Evolutionary conservation across 768 basidiomycete species (phyloP), one percentile per base, ranked within the genome.

Genomic region (Tricholoma furcatifolium): DNA sequence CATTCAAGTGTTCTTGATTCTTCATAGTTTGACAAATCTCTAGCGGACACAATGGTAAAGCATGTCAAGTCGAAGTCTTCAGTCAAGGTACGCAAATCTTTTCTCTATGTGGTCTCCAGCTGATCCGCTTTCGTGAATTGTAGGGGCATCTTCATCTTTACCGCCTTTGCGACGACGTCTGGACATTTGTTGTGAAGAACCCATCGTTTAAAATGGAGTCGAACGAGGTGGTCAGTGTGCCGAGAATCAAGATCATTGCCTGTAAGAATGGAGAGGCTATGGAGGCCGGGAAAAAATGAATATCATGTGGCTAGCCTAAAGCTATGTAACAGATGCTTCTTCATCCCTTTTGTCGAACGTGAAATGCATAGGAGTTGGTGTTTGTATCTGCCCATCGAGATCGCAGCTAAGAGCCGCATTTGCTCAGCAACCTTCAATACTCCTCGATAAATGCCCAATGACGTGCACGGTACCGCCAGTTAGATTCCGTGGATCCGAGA

Each of bases 161-260:
- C 69, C 84, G 92, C 7, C 78, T 93, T 3, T 93, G 91, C 68
- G 93, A 96, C 72, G 94, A 95, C 65, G 96, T 98, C 43, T 98
- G 97, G 97, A 98, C 96, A 48, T 99, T 98, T 70, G 91, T 96
- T 57, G 90, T 98, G 46, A 91, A 93, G 69, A 86, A 95, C 61
- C 88, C 95, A 27, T 74, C 75, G 18, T 96, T 99, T 74, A 98
- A 98, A 73, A 93, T 98, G 88, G 97, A 99, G 70, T 82, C 85
- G 58, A 90, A 88, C 67, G 87, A 91, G 64, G 74, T 84, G 67
- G 83, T 93, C 52, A 73, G 68, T 36, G 80, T 88, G 4, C 79
- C 81, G 24, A 84, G 89, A 68, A 92, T 97, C 70, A 97, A 98
- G 78, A 98, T 99, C 54, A 94, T 99, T 58, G 96, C 97, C 5